phyloP scores from a whole-genome alignment of 805 yeast species.

The Pichia thaimueangensis region DNA sequence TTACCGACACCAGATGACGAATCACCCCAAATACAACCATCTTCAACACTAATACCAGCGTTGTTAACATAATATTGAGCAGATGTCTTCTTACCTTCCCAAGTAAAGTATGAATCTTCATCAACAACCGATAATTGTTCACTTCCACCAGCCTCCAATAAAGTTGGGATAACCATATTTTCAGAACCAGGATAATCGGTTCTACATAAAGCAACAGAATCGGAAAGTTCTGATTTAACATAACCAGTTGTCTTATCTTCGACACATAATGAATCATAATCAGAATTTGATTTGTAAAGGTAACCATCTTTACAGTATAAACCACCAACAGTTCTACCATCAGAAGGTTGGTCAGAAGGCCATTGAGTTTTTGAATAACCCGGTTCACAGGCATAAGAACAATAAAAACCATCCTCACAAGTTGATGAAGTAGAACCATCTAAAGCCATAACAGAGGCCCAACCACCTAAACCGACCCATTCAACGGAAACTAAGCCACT shows the following conservation, averaged over 20 bases:
- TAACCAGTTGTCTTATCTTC: constrained; percentile 54
- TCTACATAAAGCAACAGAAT: constrained; percentile 62
- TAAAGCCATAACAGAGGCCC: constrained; percentile 54
- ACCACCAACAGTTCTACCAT: constrained; percentile 71
- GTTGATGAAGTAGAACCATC: constrained; percentile 39
- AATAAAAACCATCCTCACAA: constrained; percentile 63
- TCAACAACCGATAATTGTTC: constrained; percentile 55
- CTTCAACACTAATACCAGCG: constrained; percentile 63
- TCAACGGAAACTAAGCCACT: constrained; percentile 61
- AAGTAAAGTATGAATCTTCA: constrained; percentile 49
- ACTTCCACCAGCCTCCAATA: constrained; percentile 46
- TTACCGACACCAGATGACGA: constrained; percentile 57
- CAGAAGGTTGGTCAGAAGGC: constrained; percentile 61
- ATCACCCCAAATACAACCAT: constrained; percentile 70
- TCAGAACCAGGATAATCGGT: constrained; percentile 81
- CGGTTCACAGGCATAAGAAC: constrained; percentile 73
- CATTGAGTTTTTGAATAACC: constrained; percentile 81
- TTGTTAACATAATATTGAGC: constrained; percentile 72
- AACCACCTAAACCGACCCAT: constrained; percentile 55
- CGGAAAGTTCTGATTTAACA: constrained; percentile 44
- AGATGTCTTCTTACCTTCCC: constrained; percentile 61
- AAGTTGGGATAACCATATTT: constrained; percentile 71
- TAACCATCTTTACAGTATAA: constrained; percentile 52
- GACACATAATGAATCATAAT: constrained; percentile 51
- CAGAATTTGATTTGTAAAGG: constrained; percentile 53